Base-by-base conservation (phyloP, 805 yeast species). In the Suhomyces emberorum region DNA sequence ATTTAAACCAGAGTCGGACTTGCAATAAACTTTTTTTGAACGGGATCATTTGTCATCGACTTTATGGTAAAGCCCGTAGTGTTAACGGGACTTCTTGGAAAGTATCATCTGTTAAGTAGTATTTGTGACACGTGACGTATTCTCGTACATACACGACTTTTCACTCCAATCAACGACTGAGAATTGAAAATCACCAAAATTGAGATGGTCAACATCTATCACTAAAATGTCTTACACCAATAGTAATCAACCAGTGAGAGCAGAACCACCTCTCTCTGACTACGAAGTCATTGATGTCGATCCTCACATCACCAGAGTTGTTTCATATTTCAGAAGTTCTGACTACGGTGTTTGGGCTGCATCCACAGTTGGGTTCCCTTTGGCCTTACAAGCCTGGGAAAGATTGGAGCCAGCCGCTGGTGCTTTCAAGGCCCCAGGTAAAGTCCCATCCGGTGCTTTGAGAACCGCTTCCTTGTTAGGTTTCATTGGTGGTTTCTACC, bases 261-360 rank as follows among this genome's bases (percentile, higher is more conserved):
- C 60, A 11, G 60, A 57, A 9, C 61, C 67, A 17, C 56, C 62
- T 17, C 37, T 37, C 15, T 32, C 66, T 25, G 72, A 68, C 51
- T 69, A 65, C 47, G 74, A 69, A 51, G 52, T 69, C 37, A 87
- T 86, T 50, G 95, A 86, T 56, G 70, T 75, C 34, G 95, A 86
- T 57, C 95, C 95, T 20, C 79, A 79, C 46, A 83, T 86, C 63
- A 53, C 58, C 25, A 72, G 85, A 41, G 95, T 87, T 20, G 79
- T 86, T 10, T 64, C 77, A 30, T 87, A 81, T 64, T 76, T 85
- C 64, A 74, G 95, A 55, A 58, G 74, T 15, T 67, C 81, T 10
- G 95, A 86, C 63, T 76, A 75, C 50, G 72, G 68, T 6, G 57
- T 68, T 14, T 67, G 72, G 72, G 72, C 63, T 4, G 62, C 62